These are phyloP conservation scores for Ephemerocybe angulata DNA, from an alignment of 768 basidiomycete genomes.

Conservation along the genomic window DNA sequence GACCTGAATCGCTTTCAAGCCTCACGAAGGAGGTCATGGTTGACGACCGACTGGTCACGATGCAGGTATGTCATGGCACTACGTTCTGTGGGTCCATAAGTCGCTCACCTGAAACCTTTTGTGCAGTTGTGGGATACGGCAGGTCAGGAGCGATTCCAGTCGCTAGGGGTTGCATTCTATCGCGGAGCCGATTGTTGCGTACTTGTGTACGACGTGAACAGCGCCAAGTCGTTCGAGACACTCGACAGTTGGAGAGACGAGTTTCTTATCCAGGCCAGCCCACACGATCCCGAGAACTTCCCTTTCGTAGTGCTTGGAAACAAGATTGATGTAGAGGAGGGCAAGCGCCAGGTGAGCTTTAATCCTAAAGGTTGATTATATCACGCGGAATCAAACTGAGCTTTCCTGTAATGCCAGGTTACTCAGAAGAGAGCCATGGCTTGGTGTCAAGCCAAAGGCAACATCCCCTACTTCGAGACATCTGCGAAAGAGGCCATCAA, in stretches of 20 bases:
- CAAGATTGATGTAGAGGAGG: constrained; percentile 99
- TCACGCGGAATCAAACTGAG: not conserved
- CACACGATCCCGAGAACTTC: constrained; percentile 99
- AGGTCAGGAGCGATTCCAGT: constrained; percentile 99
- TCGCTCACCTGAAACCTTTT: not conserved
- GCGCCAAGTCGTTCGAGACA: constrained; percentile 96
- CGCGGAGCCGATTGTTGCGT: constrained; percentile 99
- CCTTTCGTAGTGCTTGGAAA: constrained; percentile 99
- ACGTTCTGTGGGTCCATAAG: not conserved
- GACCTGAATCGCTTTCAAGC: constrained; percentile 37
- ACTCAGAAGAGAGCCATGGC: constrained; percentile 99
- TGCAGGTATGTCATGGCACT: constrained; percentile 65
- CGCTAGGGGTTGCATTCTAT: constrained; percentile 97
- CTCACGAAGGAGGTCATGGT: constrained; percentile 99
- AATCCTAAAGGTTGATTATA: not conserved
- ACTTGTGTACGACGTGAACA: constrained; percentile 98
- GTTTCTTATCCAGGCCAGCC: constrained; percentile 97
- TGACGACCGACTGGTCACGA: constrained; percentile 95
- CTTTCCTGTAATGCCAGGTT: constrained; percentile 52
- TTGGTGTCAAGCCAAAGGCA: constrained; percentile 99
- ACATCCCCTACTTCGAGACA: constrained; percentile 99
- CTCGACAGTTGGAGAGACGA: constrained; percentile 99
- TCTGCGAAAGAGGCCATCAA: constrained; percentile 99
- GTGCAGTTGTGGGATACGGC: constrained; percentile 96
- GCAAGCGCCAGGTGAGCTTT: constrained; percentile 82